These are phyloP conservation scores for Circinella minor DNA, from an alignment of 371 early-diverging fungal species.

Conservation along the genomic window DNA sequence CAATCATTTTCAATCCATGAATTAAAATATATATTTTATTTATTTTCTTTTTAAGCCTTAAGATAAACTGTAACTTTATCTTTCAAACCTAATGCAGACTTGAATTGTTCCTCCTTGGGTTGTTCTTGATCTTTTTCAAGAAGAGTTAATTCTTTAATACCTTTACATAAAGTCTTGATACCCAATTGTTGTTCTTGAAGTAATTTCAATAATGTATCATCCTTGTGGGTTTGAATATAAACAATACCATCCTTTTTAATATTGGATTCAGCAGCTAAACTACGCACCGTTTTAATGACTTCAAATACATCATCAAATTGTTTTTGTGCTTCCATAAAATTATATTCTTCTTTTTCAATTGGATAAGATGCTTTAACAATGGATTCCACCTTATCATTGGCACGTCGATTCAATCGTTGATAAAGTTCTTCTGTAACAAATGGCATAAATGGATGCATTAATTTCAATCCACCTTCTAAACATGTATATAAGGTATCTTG, in stretches of 20 bases:
- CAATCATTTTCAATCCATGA: too few species aligned
- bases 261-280: conserved; percentile 54
- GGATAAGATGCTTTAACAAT: conserved; percentile 78
- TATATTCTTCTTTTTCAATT: conserved; percentile 51
- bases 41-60: conserved; percentile 4
- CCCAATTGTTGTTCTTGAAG: conserved; percentile 54
- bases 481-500: conserved; percentile 92
- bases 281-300: conserved; percentile 78
- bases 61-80: conserved; percentile 41
- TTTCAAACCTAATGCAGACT: conserved; percentile 34
- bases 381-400: conserved; percentile 58
- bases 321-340: conserved; percentile 65
- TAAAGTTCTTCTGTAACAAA: conserved; percentile 99
- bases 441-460: conserved; percentile 99
- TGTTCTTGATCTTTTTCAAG: conserved; percentile 56
- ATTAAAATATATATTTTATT: too few species aligned
- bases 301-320: conserved; percentile 83
- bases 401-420: conserved; percentile 88
- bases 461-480: conserved; percentile 89
- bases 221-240: conserved; percentile 30
- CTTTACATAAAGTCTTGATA: conserved; percentile 76
- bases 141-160: conserved; percentile 65
- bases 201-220: conserved; percentile 27
- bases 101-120: conserved; percentile 63
- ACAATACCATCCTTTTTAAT: conserved; percentile 46